Conservation (phyloP, 352 stramenopile species). For the Globisporangium ultimum region DNA sequence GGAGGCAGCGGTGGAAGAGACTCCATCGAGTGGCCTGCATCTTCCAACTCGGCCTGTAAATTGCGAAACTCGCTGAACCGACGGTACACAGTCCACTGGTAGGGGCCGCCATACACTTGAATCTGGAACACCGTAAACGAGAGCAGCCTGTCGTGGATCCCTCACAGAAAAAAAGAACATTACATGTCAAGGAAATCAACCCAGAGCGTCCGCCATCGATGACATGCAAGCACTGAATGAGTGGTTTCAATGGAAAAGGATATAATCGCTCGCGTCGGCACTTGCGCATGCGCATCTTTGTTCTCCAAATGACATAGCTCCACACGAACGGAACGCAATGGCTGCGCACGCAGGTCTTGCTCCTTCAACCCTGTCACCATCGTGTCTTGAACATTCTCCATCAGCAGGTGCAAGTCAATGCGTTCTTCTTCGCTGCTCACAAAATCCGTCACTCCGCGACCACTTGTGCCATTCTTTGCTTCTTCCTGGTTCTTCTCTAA, state of each 20-base stretch:
- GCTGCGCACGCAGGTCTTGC: constrained; percentile 69
- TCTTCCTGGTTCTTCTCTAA: constrained; percentile 81
- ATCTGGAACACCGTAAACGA: constrained; percentile 86
- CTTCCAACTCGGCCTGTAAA: constrained; percentile 45
- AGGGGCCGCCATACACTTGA: constrained; percentile 78
- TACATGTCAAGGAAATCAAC: constrained; percentile 13
- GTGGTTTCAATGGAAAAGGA: constrained; percentile 16
- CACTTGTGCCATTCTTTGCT: constrained; percentile 24
- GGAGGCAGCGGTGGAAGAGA: constrained; percentile 59
- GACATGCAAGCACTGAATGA: neutral
- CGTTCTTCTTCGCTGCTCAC: constrained; percentile 59
- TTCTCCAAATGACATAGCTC: constrained; percentile 86
- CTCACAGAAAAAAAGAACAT: constrained; percentile 11
- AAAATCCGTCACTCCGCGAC: constrained; percentile 10
- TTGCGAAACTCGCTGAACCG: constrained; percentile 82
- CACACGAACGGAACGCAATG: constrained; percentile 73
- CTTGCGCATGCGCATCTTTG: constrained; percentile 81
- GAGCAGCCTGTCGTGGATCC: constrained; percentile 47
- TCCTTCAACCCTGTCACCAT: constrained; percentile 69
- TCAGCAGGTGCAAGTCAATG: constrained; percentile 68
- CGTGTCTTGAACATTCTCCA: constrained; percentile 80
- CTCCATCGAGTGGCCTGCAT: constrained; percentile 41
- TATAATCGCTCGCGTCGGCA: constrained; percentile 59
- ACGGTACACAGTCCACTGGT: constrained; percentile 85
- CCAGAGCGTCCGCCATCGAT: constrained; percentile 5